These are phyloP conservation scores for Hortiboletus campestris DNA, from an alignment of 768 basidiomycete genomes.

Conservation along the genomic window DNA sequence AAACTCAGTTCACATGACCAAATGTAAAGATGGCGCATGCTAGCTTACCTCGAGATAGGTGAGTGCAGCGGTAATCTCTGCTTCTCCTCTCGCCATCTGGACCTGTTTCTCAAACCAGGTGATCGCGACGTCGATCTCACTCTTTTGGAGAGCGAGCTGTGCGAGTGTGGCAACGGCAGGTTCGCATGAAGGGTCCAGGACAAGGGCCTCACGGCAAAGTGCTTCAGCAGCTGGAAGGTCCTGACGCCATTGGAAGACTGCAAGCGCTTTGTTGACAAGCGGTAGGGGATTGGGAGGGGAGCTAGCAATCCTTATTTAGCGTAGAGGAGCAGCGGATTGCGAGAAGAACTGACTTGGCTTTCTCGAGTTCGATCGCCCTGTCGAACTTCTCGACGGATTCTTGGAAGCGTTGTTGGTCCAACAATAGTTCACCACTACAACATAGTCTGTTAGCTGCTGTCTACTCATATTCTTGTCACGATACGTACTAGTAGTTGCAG, in stretches of 20 bases:
- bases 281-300: slow-evolving; percentile 82
- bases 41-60: slow-evolving; percentile 73
- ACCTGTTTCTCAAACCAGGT: slow-evolving; percentile 83
- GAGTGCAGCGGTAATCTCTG: slow-evolving; percentile 75
- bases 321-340: not conserved
- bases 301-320: slow-evolving; percentile 19
- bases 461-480: not conserved
- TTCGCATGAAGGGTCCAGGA: slow-evolving; percentile 91
- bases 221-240: slow-evolving; percentile 79
- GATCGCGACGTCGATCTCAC: slow-evolving; percentile 82
- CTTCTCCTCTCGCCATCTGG: slow-evolving; percentile 85
- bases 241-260: slow-evolving; percentile 94
- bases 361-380: slow-evolving; percentile 84
- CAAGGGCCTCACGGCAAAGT: slow-evolving; percentile 85
- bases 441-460: not conserved
- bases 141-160: slow-evolving; percentile 88
- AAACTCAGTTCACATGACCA: not conserved
- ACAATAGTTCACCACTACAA: slow-evolving; percentile 83
- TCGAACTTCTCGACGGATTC: slow-evolving; percentile 95
- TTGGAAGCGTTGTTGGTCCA: slow-evolving; percentile 86
- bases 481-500: slow-evolving; percentile 87
- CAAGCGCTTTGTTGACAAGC: slow-evolving; percentile 96
- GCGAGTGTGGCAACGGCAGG: slow-evolving; percentile 95
- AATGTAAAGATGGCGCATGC: not conserved
- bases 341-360: slow-evolving; percentile 50